Evolutionary conservation across 306 rosid genomes (phyloP).

Genomic region (Corylus avellana): DNA sequence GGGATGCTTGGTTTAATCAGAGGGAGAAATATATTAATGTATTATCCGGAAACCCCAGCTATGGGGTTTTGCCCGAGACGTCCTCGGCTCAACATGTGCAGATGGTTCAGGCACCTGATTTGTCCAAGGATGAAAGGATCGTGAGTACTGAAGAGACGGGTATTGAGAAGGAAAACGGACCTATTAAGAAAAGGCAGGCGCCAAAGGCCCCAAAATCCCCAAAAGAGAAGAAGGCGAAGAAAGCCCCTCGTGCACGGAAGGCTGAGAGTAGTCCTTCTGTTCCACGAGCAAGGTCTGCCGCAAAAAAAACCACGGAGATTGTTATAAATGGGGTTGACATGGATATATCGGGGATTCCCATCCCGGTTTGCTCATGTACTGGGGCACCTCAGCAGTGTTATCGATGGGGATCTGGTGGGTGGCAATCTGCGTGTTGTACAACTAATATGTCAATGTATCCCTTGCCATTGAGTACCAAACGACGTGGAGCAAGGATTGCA

Average conservation of each 20-base stretch:
- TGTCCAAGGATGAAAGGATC: slow-evolving; percentile 59
- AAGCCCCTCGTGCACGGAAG: slow-evolving; percentile 59
- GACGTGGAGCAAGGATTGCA: slow-evolving; percentile 96
- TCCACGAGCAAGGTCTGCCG: slow-evolving; percentile 57
- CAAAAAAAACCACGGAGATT: slow-evolving; percentile 73
- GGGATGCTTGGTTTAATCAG: slow-evolving; percentile 84
- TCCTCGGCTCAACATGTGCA: slow-evolving; percentile 67
- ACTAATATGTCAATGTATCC: slow-evolving; percentile 85
- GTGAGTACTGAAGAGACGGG: slow-evolving; percentile 55
- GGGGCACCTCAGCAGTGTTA: slow-evolving; percentile 88
- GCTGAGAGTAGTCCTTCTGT: slow-evolving; percentile 46
- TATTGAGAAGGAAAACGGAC: slow-evolving; percentile 48
- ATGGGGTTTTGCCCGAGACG: slow-evolving; percentile 55
- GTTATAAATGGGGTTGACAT: slow-evolving; percentile 82
- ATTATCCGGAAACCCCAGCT: slow-evolving; percentile 62
- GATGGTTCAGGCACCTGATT: slow-evolving; percentile 58
- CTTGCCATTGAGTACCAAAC: slow-evolving; percentile 89
- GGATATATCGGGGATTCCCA: slow-evolving; percentile 90
- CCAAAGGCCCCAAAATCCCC: slow-evolving; percentile 66
- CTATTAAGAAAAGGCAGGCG: slow-evolving; percentile 71
- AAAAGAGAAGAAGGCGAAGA: slow-evolving; percentile 76
- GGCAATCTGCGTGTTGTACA: slow-evolving; percentile 99
- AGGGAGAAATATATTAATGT: slow-evolving; percentile 73
- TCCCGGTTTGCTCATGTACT: slow-evolving; percentile 92
- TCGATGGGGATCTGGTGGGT: slow-evolving; percentile 96